phyloP scores from a whole-genome alignment of 768 basidiomycete species.

The Lactarius hatsudake region DNA sequence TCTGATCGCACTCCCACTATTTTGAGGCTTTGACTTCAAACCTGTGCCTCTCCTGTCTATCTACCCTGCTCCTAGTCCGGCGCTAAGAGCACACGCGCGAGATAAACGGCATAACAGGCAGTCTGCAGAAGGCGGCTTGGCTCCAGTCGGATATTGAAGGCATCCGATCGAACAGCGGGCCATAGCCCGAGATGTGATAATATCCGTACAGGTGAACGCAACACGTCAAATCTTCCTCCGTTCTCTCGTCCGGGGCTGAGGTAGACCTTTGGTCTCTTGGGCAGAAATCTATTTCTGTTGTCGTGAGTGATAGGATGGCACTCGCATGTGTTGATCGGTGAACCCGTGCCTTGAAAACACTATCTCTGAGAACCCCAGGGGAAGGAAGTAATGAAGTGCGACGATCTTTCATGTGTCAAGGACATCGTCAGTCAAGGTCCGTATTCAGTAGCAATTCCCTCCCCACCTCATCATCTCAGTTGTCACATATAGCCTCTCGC shows the following conservation, averaged over 20 bases:
- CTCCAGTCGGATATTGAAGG: constrained; percentile 20
- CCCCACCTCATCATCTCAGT: constrained; percentile 40
- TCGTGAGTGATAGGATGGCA: constrained; percentile 23
- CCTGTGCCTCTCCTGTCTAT: constrained; percentile 9
- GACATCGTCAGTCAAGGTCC: constrained; percentile 33
- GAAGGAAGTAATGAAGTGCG: constrained; percentile 42
- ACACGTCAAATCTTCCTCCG: constrained; percentile 39
- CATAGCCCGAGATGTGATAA: constrained; percentile 39
- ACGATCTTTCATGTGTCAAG: constrained; percentile 40
- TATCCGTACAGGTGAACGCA: constrained; percentile 39
- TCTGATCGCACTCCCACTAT: constrained; percentile 12
- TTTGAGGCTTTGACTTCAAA: background rate
- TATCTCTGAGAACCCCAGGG: constrained; percentile 46
- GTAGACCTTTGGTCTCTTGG: constrained; percentile 39
- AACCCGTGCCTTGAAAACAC: constrained; percentile 47
- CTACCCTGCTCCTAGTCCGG: constrained; percentile 11
- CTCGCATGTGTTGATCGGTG: constrained; percentile 47
- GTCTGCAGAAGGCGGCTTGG: constrained; percentile 27
- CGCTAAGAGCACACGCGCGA: constrained; percentile 17
- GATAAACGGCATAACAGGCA: constrained; percentile 26
- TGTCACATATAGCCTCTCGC: constrained; percentile 51
- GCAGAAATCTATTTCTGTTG: constrained; percentile 15
- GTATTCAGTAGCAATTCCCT: constrained; percentile 44
- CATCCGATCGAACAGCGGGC: constrained; percentile 12
- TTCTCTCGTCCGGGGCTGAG: constrained; percentile 35